Evolutionary conservation across 225 moss, liverwort and hornwort genomes (phyloP), one percentile per base, ranked within the genome.

Genomic region (Pseudoscleropodium purum): DNA sequence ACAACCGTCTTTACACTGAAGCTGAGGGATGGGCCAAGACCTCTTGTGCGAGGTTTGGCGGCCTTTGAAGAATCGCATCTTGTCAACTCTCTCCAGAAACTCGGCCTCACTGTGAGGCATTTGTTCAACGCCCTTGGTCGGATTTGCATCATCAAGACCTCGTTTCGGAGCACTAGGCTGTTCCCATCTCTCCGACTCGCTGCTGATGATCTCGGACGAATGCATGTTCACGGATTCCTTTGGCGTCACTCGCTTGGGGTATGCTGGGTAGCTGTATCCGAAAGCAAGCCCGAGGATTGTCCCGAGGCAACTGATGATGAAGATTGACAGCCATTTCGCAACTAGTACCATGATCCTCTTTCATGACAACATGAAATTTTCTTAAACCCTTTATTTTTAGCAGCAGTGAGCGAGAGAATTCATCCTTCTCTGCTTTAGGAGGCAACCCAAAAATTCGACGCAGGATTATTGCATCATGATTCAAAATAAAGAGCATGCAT

Each of bases 1-100:
- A 47, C 95, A 97, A 15, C 95, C 96, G 41, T 74, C 91, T 85
- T 93, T 61, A 30, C 95, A 97, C 45, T 85, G 93, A 30, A 96
- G 94, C 63, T 97, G 94, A 21, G 93, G 95, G 37, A 92, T 88
- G 37, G 94, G 93, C 87, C 88, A 89, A 3, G 91, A 93, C 57
- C 95, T 90, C 88, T 84, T 84, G 82, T 93, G 93, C n/a, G 88
- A 94, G 47, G 94, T 94, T 69, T 92, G 85, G n/a, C 72, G 91
- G 73, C 94, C 92, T 72, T 84, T 94, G 76, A 89, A 89, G 79
- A 96, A 95, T 5, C 87, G 82, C 34, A 96, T 85, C 45, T 75
- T 86, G 14, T 88, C 86, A 0, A 83, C n/a, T 47, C 25, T 31
- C 6, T 84, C 85, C 80, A 87, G 37, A 14, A 67, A 5, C 60